These are phyloP conservation scores for Trichoderma endophyticum DNA, from an alignment of 2,329 filamentous ascomycete genomes.

Conservation along the genomic window DNA sequence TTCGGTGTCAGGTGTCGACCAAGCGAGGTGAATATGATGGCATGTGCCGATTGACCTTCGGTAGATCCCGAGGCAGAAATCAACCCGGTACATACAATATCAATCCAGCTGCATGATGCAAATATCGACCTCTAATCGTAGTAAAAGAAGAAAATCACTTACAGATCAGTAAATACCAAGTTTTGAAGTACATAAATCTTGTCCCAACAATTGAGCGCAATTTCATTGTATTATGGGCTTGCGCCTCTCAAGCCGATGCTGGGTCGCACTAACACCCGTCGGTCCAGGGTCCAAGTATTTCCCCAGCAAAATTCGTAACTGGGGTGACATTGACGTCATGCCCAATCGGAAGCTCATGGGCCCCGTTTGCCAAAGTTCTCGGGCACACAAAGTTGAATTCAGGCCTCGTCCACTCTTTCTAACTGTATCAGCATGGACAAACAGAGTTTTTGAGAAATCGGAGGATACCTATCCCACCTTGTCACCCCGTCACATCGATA, in stretches of 20 bases:
- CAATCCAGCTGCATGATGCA: not conserved
- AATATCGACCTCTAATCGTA: not conserved
- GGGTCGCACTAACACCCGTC: not conserved
- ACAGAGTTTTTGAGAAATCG: not conserved
- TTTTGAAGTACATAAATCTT: not conserved
- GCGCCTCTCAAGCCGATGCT: not conserved
- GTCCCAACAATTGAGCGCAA: not conserved
- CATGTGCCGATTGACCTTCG: not conserved
- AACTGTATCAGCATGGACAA: not conserved
- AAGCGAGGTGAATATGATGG: not conserved
- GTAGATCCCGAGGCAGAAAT: not conserved
- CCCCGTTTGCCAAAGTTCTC: not conserved
- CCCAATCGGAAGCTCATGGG: conserved; percentile 1
- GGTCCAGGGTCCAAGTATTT: not conserved
- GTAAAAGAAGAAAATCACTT: not conserved
- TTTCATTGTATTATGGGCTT: not conserved
- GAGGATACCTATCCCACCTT: not conserved
- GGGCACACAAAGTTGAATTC: not conserved
- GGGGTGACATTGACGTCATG: not conserved
- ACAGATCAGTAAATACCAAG: not conserved
- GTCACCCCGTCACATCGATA: not conserved
- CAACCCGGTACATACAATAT: not conserved
- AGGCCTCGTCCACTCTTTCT: not conserved
- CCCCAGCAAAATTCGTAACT: not conserved
- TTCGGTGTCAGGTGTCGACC: not conserved